phyloP scores from a whole-genome alignment of 2,329 filamentous ascomycete genomes.

The Zasmidium citrigriseum region DNA sequence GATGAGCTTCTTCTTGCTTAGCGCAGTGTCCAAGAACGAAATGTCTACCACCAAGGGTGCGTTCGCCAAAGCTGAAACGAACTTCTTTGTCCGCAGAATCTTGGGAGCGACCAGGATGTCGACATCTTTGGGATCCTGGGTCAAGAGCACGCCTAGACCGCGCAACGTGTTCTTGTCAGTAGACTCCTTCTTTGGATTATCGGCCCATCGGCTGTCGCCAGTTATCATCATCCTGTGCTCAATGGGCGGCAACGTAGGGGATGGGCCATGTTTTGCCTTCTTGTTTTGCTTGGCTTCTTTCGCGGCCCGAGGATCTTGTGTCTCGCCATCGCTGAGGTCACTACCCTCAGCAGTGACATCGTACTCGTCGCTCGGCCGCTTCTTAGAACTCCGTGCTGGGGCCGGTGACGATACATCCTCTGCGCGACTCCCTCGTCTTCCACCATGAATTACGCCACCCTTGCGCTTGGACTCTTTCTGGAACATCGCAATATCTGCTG shows the following conservation, averaged over 20 bases:
- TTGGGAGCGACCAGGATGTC: slow-evolving; percentile 86
- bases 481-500: slow-evolving; percentile 76
- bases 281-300: slow-evolving; percentile 41
- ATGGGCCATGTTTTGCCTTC: slow-evolving; percentile 48
- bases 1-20: slow-evolving; percentile 64
- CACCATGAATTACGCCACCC: slow-evolving; percentile 64
- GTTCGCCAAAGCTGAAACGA: slow-evolving; percentile 81
- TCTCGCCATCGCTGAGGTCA: slow-evolving; percentile 49
- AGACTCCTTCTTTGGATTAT: slow-evolving; percentile 72
- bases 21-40: slow-evolving; percentile 74
- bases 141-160: slow-evolving; percentile 80
- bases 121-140: slow-evolving; percentile 72
- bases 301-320: slow-evolving; percentile 41
- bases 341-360: slow-evolving; percentile 44
- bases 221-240: slow-evolving; percentile 79
- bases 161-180: slow-evolving; percentile 81
- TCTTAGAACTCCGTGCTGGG: slow-evolving; percentile 27
- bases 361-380: slow-evolving; percentile 42
- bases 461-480: slow-evolving; percentile 90
- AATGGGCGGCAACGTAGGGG: slow-evolving; percentile 61
- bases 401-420: slow-evolving; percentile 41
- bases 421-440: slow-evolving; percentile 46
- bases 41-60: slow-evolving; percentile 77
- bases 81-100: slow-evolving; percentile 89
- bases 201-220: slow-evolving; percentile 79